Percentiles rank a stretch among this genome's conserved stretches.
Conservation (phyloP, 176 grass and related monocot species). For the Olyra latifolia region DNA sequence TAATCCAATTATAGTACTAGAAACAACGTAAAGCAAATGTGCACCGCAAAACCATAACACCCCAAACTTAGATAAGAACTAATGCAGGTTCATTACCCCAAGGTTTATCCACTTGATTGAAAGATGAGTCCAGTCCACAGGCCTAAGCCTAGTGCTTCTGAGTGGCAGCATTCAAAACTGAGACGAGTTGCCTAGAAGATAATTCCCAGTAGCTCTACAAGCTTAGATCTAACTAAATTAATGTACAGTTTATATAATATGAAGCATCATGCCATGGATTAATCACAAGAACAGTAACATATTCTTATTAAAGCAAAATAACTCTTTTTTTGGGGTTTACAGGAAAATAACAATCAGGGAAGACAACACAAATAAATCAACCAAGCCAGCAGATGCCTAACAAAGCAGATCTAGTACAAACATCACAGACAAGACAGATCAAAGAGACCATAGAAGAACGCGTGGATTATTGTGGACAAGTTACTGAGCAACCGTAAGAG, state of each 20-base stretch:
- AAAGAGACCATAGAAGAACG: background rate
- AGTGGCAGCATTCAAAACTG: background rate
- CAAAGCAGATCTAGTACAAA: background rate
- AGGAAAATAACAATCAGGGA: background rate
- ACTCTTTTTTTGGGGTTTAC: too few species aligned
- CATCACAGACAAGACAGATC: background rate
- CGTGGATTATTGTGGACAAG: background rate
- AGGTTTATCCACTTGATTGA: too few species aligned
- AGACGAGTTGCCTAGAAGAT: background rate
- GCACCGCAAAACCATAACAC: background rate
- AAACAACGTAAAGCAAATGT: background rate
- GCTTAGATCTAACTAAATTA: background rate
- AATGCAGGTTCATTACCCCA: background rate
- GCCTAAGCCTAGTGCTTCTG: background rate
- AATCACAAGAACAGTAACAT: too few species aligned
- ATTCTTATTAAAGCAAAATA: too few species aligned
- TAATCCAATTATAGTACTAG: background rate
- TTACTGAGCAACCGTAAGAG: background rate
- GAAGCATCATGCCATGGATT: too few species aligned
- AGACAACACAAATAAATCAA: background rate
- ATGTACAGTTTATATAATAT: too few species aligned
- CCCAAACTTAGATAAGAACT: background rate
- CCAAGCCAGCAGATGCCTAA: background rate
- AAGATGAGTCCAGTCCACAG: background rate
- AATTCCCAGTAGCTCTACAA: background rate